These are phyloP conservation scores for Dioscorea dumetorum DNA, from an alignment of 106 monocot species.

Conservation along the genomic window DNA sequence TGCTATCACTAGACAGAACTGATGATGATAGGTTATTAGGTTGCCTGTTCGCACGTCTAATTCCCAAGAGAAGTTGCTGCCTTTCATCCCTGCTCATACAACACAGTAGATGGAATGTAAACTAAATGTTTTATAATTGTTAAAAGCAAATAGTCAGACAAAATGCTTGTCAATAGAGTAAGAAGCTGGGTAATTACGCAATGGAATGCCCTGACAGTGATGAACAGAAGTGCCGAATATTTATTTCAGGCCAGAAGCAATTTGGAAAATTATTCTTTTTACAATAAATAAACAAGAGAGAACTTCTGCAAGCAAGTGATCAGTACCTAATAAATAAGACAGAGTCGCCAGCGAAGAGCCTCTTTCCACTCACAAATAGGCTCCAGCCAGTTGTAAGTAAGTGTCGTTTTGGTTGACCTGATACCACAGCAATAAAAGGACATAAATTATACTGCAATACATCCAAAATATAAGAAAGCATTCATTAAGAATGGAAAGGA, in stretches of 20 bases:
- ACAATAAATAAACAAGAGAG: constrained; percentile 2
- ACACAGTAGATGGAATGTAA: not conserved
- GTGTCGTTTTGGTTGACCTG: constrained; percentile 93
- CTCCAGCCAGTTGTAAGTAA: constrained; percentile 90
- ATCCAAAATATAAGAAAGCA: no score
- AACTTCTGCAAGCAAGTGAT: not conserved
- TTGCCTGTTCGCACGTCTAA: constrained; percentile 72
- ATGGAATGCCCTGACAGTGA: no score
- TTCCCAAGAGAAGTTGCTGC: constrained; percentile 68
- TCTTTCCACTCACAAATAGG: constrained; percentile 85
- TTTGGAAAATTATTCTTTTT: no score
- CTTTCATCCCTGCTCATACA: constrained; percentile 57
- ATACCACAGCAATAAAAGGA: not conserved
- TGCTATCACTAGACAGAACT: constrained; percentile 70
- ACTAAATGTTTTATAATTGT: no score
- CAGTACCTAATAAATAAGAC: constrained; percentile 87
- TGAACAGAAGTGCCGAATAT: no score
- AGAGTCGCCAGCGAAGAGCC: constrained; percentile 86
- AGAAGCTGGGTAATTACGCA: no score
- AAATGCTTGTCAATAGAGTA: no score
- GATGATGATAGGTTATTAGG: constrained; percentile 65
- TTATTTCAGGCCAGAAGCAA: no score
- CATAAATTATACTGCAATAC: no score
- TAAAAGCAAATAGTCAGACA: no score
- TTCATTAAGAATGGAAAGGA: no score